Evolutionary conservation across 1,284 basidiomycete species (phyloP), one percentile per base, ranked within the genome.

Genomic region (Pseudozyma pruni): DNA sequence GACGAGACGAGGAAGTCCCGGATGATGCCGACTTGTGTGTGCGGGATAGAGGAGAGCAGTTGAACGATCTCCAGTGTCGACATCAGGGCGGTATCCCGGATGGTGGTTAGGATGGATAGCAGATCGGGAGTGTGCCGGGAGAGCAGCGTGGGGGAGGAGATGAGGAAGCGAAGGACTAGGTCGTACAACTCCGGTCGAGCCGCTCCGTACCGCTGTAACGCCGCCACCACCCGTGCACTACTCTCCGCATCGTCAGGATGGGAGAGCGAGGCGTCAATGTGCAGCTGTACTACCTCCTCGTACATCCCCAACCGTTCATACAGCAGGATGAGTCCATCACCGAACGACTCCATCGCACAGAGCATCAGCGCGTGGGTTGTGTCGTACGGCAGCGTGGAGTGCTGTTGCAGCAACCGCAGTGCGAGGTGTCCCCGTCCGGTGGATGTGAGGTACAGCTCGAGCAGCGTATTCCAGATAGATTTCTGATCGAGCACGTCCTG

Each of bases 221-320:
- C 88, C 3, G 86, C 84, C 19, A 97, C 85, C 9, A 97, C 91
- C 77, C 91, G 87, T 1, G 79, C 81, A 20, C 60, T 39, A 17
- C 35, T 54, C 11, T 39, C 43, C 9, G 31, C 34, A 16, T 4
- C 85, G 13, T 84, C 29, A 4, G 27, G 84, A 11, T 52, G 42
- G 16, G 56, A 17, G 20, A 86, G 52, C 89, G 90, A 87, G 2
- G 54, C 35, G 8, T 76, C 69, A 58, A 95, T 95, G 89, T 90
- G 94, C 84, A 92, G 94, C 19, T 93, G 88, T 25, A 98, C 79
- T 34, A 98, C 89, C 69, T 97, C 94, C 76, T 98, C 96, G 82
- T 93, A 92, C 94, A 98, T 94, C 3, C 91, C 93, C 85, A 94
- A 86, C 51, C 88, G 89, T 84, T 98, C 95, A 90, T 94, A 98